A percentile compares a stretch with the other conserved stretches of the same genome.
Conservation (phyloP, 352 stramenopile genomes). For the Phytophthora citrophthora region DNA sequence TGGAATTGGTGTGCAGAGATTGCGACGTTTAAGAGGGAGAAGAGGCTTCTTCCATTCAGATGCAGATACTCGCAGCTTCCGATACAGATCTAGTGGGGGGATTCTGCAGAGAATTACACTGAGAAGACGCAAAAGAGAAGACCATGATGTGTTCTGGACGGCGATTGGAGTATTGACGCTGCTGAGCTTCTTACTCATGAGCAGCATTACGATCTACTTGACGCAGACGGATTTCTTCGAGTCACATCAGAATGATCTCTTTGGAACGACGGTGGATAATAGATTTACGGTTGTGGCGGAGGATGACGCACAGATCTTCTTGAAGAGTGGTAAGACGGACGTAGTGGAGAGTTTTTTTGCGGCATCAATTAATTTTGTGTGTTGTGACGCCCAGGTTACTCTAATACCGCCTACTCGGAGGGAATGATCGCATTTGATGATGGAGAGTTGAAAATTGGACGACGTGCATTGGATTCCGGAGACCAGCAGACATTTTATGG, state of each 20-base stretch:
- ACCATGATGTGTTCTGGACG: constrained; percentile 78
- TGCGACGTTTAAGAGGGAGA: constrained; percentile 41
- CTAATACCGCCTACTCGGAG: constrained; percentile 71
- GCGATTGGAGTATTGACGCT: constrained; percentile 70
- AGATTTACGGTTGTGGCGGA: constrained; percentile 81
- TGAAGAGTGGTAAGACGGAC: constrained; percentile 68
- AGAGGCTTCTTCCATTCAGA: constrained; percentile 66
- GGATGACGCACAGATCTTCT: constrained; percentile 75
- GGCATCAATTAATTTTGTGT: not conserved
- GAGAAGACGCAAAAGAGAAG: constrained; percentile 52
- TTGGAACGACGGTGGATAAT: constrained; percentile 83
- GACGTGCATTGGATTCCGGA: constrained; percentile 49
- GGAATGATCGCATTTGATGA: constrained; percentile 74
- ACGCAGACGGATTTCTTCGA: constrained; percentile 85
- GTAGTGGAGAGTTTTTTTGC: not conserved
- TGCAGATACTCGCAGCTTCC: constrained; percentile 25
- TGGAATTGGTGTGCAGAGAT: constrained; percentile 27
- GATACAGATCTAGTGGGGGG: constrained; percentile 41
- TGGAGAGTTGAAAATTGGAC: constrained; percentile 68
- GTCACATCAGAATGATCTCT: constrained; percentile 80
- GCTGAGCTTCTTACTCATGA: constrained; percentile 72
- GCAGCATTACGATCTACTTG: constrained; percentile 68
- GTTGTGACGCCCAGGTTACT: constrained; percentile 53
- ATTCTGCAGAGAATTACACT: constrained; percentile 69
- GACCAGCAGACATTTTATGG: constrained; percentile 75